Conservation (phyloP, 163 green algal species). For the Trebouxia gelatinosa region DNA sequence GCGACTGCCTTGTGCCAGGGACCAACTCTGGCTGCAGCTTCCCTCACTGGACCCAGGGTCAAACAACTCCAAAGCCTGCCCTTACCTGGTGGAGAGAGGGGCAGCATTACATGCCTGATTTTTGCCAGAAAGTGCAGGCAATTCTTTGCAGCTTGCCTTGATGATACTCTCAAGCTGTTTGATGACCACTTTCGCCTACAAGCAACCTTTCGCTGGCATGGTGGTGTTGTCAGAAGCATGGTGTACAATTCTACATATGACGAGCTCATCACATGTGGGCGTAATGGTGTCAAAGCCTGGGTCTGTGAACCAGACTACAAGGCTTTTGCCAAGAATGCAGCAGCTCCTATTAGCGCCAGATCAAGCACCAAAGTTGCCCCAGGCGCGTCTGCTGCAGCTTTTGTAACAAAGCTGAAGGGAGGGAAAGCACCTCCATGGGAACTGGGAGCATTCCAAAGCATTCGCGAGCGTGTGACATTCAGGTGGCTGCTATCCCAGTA, state of each 20-base stretch:
- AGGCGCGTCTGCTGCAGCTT: neutral
- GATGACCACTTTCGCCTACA: constrained; percentile 9
- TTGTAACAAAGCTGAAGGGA: constrained; percentile 13
- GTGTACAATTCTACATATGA: constrained; percentile 3
- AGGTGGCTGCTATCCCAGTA: neutral
- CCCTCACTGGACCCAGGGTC: too few species aligned
- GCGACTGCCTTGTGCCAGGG: too few species aligned
- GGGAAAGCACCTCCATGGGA: constrained; percentile 20
- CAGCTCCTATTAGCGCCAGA: neutral
- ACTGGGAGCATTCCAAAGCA: constrained; percentile 9
- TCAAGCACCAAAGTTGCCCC: neutral
- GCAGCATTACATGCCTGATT: neutral
- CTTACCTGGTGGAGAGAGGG: too few species aligned
- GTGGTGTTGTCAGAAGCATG: constrained; percentile 22
- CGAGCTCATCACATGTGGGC: constrained; percentile 29
- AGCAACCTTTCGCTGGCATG: constrained; percentile 18
- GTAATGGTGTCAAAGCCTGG: constrained; percentile 13
- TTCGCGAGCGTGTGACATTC: constrained; percentile 20
- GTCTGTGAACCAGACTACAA: constrained; percentile 19
- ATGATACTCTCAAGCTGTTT: constrained; percentile 16
- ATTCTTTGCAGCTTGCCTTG: constrained; percentile 31
- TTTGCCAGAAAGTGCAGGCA: neutral
- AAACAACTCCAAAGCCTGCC: too few species aligned
- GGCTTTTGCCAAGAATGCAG: constrained; percentile 10
- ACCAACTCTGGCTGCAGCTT: too few species aligned